phyloP scores from a whole-genome alignment of 1,139 yeast species.

The Meyerozyma athensensis region DNA sequence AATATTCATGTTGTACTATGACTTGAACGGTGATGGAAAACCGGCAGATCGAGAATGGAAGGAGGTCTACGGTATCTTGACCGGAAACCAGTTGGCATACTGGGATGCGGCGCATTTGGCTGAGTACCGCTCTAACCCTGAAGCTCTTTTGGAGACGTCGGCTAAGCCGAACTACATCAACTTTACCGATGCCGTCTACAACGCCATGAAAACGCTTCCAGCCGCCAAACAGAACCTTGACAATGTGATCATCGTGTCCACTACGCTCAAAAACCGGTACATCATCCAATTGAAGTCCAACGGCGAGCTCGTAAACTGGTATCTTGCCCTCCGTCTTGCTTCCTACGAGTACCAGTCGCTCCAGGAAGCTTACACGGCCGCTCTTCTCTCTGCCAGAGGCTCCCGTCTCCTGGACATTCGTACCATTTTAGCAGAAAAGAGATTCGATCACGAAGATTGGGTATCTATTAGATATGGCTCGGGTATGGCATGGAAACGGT shows the following conservation, averaged over 20 bases:
- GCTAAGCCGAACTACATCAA: constrained; percentile 85
- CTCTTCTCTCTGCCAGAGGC: constrained; percentile 83
- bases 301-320: constrained; percentile 62
- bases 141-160: constrained; percentile 48
- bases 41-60: constrained; percentile 83
- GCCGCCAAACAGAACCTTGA: constrained; percentile 59
- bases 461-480: constrained; percentile 90
- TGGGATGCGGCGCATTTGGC: constrained; percentile 86
- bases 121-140: constrained; percentile 44
- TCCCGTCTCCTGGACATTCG: constrained; percentile 80
- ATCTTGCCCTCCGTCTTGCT: constrained; percentile 74
- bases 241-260: constrained; percentile 81
- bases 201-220: constrained; percentile 61
- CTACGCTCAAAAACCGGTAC: constrained; percentile 84
- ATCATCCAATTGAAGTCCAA: constrained; percentile 68
- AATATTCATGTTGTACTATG: constrained; percentile 66
- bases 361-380: constrained; percentile 96
- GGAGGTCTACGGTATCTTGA: constrained; percentile 86
- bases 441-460: constrained; percentile 91
- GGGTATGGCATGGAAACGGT: constrained; percentile 97
- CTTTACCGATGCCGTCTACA: constrained; percentile 86
- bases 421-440: constrained; percentile 76
- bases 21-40: constrained; percentile 76
- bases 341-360: constrained; percentile 74
- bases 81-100: constrained; percentile 86